Evolutionary conservation across 805 yeast species (phyloP), one percentile per base, ranked within the genome.

Genomic region (Lipomyces sp.): DNA sequence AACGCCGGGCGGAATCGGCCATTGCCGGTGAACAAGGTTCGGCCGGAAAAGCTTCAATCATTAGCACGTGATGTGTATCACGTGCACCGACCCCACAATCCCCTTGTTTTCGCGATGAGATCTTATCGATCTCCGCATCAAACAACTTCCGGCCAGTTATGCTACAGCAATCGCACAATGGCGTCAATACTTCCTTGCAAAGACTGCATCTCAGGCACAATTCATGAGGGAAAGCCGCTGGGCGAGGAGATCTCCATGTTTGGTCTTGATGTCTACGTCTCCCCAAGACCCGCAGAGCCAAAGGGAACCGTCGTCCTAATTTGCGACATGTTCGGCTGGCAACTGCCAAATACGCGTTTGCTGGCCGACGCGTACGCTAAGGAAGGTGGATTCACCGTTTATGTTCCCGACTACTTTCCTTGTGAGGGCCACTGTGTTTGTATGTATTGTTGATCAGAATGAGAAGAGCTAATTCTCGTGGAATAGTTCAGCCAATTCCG

Each of bases 311-410:
- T 52, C 35, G 39, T 52, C 24, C 10, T 44, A 23, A 16, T 49
- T 23, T 10, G 47, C 31, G 57, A 52, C 13, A 39, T 52, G 34
- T 52, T 52, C 28, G 57, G 57, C 14, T 52, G 55, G 55, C 43
- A 23, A n/a, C 23, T 52, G 21, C 42, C 46, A 2, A 52, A 52
- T 23, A 5, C 55, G 35, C 22, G 55, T 21, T 35, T 52, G 36
- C 40, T 52, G 37, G 57, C 57, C 2, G 57, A 52, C 42, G 29
- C 48, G 19, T 52, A 48, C 36, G 57, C 57, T 11, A 47, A 51
- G 21, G 47, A 44, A 32, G 44, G 41, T 1, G 54, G 46, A 11
- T 52, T 38, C 31, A 34, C 19, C 4, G 43, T 42, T 2, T 39
- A 43, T 32, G 32, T 52, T 11, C 57, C 57, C 8, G 57, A 52